Conservation (phyloP, 208 protist genomes). For the Vickermania ingenoplastis region DNA sequence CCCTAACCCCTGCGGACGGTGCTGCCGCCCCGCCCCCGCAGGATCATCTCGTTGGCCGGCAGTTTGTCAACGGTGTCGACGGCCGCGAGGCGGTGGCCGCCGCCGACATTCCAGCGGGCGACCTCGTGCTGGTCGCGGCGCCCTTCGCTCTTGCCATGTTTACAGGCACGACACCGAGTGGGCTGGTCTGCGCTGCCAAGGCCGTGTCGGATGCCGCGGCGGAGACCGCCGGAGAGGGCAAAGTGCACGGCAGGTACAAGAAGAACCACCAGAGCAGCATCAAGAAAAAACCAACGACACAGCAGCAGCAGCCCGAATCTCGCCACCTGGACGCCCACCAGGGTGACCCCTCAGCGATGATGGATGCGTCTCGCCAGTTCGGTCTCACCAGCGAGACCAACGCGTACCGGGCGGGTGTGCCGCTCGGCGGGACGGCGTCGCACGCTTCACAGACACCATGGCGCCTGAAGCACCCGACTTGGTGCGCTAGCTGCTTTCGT, state of each 20-base stretch:
- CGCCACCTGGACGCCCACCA: not conserved
- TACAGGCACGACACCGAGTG: constrained; percentile 31
- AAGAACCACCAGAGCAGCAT: too few relatives aligned
- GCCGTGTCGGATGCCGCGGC: not conserved
- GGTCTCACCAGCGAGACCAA: too few relatives aligned
- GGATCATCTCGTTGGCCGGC: constrained; percentile 15
- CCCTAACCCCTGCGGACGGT: too few relatives aligned
- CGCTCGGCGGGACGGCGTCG: not conserved
- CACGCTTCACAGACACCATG: not conserved
- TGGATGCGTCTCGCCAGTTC: not conserved
- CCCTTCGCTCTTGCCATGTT: constrained; percentile 39
- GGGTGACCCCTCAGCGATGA: not conserved
- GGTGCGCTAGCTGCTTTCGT: constrained; percentile 39
- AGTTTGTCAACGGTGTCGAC: constrained; percentile 19
- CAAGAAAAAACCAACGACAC: not conserved
- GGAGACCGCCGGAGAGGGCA: not conserved
- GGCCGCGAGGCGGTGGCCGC: constrained; percentile 43
- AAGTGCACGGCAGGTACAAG: not conserved
- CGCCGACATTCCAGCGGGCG: constrained; percentile 29
- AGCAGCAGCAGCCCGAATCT: not conserved
- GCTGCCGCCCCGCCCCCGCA: not conserved
- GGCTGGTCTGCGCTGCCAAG: constrained; percentile 21
- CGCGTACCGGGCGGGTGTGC: too few relatives aligned
- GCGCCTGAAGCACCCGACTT: constrained; percentile 12
- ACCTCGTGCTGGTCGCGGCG: constrained; percentile 44